A percentile compares a stretch with the other conserved stretches of the same genome.
Evolutionary conservation across 2,329 filamentous ascomycete species (phyloP).

Genomic region (Diaporthe amygdali): DNA sequence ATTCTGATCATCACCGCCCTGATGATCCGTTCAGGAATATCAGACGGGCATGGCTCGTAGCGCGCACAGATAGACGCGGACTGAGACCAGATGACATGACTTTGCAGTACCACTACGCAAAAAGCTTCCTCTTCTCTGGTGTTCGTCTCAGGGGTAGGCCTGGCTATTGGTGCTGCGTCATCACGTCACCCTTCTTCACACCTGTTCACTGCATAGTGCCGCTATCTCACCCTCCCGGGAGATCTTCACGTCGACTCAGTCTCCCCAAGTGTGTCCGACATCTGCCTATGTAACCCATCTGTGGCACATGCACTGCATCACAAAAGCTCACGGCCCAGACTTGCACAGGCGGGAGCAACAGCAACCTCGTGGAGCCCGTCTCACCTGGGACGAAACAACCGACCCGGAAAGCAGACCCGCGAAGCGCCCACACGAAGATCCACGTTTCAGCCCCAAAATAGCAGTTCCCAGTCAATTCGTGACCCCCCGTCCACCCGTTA

Average conservation of each 20-base stretch:
- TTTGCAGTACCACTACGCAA: not conserved
- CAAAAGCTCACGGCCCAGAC: not conserved
- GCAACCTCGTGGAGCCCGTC: not conserved
- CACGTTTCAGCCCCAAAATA: constrained; percentile 27
- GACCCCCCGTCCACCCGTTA: not conserved
- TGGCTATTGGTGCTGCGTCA: not conserved
- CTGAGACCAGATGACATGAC: constrained; percentile 6
- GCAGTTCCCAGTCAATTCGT: constrained; percentile 6
- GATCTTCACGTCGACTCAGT: not conserved
- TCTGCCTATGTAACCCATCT: not conserved
- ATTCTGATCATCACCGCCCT: not conserved
- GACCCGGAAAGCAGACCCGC: constrained; percentile 5
- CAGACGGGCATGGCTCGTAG: not conserved
- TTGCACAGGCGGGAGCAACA: constrained; percentile 4
- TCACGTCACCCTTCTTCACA: not conserved
- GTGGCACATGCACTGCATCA: not conserved
- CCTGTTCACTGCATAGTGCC: not conserved
- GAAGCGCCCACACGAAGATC: constrained; percentile 24
- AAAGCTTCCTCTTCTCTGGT: not conserved
- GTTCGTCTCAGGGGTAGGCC: constrained; percentile 8
- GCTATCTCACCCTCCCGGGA: not conserved
- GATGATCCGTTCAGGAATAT: not conserved
- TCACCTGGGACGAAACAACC: constrained; percentile 13
- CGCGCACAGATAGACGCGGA: constrained; percentile 7
- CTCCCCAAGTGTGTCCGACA: not conserved